Evolutionary conservation across 768 basidiomycete species (phyloP).

Genomic region (Mycena metata): DNA sequence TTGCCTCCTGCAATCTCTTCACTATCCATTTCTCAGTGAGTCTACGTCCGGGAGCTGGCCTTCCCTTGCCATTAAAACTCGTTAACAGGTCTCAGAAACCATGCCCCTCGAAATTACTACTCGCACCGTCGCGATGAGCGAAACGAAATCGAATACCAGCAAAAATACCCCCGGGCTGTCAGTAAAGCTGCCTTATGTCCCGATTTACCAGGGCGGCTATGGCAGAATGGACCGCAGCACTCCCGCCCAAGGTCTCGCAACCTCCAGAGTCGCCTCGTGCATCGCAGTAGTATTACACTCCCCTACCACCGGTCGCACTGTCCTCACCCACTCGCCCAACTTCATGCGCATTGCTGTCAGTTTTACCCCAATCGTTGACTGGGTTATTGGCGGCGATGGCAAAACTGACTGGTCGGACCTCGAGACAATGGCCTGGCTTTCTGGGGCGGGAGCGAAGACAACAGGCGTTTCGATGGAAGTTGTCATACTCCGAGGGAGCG

Average conservation of each 20-base stretch:
- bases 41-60: too few species aligned
- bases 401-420: neutral
- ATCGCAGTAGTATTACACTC: neutral
- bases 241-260: too few species aligned
- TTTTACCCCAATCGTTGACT: constrained; percentile 3
- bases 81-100: too few species aligned
- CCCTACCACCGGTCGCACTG: constrained; percentile 5
- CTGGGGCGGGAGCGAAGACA: neutral
- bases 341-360: too few species aligned
- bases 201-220: too few species aligned
- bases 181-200: neutral
- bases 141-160: neutral
- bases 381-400: constrained; percentile 3
- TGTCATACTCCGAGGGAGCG: neutral
- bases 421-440: neutral
- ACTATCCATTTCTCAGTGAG: too few species aligned
- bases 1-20: too few species aligned
- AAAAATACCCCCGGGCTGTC: neutral
- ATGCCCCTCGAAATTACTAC: constrained; percentile 9
- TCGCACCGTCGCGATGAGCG: neutral
- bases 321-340: neutral
- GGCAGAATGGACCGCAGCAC: too few species aligned
- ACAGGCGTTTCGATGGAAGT: neutral
- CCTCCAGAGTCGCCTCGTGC: neutral
- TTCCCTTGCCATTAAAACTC: too few species aligned